These are phyloP conservation scores for Claviceps sp. DNA, from an alignment of 2,329 filamentous ascomycete genomes.

Conservation along the genomic window DNA sequence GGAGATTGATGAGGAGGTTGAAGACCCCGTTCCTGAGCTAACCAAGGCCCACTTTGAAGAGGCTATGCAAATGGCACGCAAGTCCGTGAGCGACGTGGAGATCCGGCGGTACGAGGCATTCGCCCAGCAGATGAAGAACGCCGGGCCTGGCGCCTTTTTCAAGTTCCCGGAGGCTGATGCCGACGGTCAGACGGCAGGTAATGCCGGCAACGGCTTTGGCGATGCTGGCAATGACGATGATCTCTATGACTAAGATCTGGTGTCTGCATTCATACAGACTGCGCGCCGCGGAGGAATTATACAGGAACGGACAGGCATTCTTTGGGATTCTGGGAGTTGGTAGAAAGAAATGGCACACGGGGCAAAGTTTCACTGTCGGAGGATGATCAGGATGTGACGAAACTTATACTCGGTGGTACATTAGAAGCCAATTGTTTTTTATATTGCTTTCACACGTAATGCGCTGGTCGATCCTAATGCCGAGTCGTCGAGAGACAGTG, in stretches of 20 bases:
- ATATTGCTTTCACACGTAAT: neutral
- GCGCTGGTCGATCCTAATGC: neutral
- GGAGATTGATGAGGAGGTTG: constrained; percentile 52
- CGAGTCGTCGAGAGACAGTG: neutral
- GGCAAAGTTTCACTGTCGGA: constrained; percentile 4
- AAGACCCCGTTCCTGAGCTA: constrained; percentile 91
- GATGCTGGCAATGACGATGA: constrained; percentile 89
- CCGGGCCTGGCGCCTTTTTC: constrained; percentile 92
- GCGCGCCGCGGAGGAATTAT: too few relatives aligned
- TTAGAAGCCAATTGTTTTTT: neutral
- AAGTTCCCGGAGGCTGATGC: constrained; percentile 71
- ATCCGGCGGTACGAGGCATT: constrained; percentile 98
- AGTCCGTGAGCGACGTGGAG: constrained; percentile 92
- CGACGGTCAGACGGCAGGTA: constrained; percentile 48
- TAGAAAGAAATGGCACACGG: constrained; percentile 20
- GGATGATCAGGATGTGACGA: neutral
- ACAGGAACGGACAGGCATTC: too few relatives aligned
- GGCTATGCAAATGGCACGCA: constrained; percentile 88
- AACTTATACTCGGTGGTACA: constrained; percentile 3
- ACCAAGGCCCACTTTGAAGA: constrained; percentile 97
- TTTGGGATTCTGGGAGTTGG: constrained; percentile 20
- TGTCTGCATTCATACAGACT: constrained; percentile 26
- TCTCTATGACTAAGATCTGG: constrained; percentile 76
- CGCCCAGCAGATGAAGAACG: constrained; percentile 97
- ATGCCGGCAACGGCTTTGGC: constrained; percentile 55